A percentile compares a stretch with the other conserved stretches of the same genome.
phyloP scores from a whole-genome alignment of 495 filamentous ascomycete genomes.

The Lichenothelia convexa region DNA sequence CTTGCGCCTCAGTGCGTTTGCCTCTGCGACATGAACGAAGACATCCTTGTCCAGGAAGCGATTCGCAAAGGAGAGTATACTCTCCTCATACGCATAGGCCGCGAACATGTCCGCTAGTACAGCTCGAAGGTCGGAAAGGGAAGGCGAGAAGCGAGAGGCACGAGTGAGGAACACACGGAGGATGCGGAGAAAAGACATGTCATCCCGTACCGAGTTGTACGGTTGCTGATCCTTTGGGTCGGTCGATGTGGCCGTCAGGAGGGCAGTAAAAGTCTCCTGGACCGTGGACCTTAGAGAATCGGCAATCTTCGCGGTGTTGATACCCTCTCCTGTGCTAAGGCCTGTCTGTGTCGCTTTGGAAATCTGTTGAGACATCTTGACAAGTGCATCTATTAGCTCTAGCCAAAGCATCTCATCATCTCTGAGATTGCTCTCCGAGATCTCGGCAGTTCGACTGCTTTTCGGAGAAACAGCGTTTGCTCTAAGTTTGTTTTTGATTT shows the following conservation, averaged over 20 bases:
- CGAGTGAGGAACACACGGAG: conserved; percentile 78
- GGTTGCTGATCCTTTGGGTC: conserved; percentile 20
- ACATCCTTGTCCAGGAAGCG: conserved; percentile 75
- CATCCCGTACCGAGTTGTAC: conserved; percentile 35
- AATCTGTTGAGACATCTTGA: conserved; percentile 50
- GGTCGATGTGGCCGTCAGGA: conserved; percentile 35
- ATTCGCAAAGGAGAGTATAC: conserved; percentile 68
- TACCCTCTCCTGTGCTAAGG: conserved; percentile 2
- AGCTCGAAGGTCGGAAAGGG: conserved; percentile 65
- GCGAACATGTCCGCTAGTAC: conserved; percentile 82
- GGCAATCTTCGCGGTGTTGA: conserved; percentile 30
- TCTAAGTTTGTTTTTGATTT: conserved; percentile 42
- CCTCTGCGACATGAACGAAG: conserved; percentile 65
- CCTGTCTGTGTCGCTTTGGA: conserved; percentile 10
- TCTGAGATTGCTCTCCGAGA: conserved; percentile 39
- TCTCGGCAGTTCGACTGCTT: conserved; percentile 22
- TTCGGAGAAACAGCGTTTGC: conserved; percentile 27
- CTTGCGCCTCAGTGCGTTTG: conserved; percentile 54
- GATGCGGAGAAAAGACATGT: conserved; percentile 82
- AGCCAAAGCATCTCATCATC: conserved; percentile 78
- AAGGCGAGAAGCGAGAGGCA: conserved; percentile 63
- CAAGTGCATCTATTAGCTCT: conserved; percentile 68
- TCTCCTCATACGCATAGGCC: conserved; percentile 85
- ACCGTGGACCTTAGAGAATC: conserved; percentile 55
- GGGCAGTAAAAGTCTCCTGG: conserved; percentile 75